phyloP scores from a whole-genome alignment of 1,284 basidiomycete species.

The Xerocomus amazonicus region DNA sequence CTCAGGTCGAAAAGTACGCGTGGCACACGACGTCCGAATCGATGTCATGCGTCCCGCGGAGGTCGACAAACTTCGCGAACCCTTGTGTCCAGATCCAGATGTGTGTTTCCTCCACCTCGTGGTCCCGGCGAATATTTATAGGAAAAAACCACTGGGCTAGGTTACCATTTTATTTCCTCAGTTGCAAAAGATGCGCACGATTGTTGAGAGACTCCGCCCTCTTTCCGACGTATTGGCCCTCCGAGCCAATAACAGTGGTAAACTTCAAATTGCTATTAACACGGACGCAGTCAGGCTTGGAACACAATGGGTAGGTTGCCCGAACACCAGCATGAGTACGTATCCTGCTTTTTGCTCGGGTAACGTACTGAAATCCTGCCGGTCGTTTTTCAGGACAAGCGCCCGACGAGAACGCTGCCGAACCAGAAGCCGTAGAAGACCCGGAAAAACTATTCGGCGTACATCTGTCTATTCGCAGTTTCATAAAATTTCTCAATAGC shows the following conservation, averaged over 20 bases:
- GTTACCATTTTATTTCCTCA: constrained; percentile 81
- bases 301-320: constrained; percentile 75
- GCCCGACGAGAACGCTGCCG: constrained; percentile 34
- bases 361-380: background rate
- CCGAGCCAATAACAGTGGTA: constrained; percentile 61
- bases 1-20: constrained; percentile 51
- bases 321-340: constrained; percentile 65
- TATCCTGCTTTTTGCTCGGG: constrained; percentile 6
- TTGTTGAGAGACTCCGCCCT: constrained; percentile 72
- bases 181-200: constrained; percentile 71
- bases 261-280: constrained; percentile 64
- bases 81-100: constrained; percentile 85
- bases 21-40: constrained; percentile 72
- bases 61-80: constrained; percentile 72
- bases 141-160: constrained; percentile 39
- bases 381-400: constrained; percentile 19
- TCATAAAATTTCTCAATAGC: constrained; percentile 81
- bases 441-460: constrained; percentile 61
- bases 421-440: constrained; percentile 36
- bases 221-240: constrained; percentile 76
- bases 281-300: constrained; percentile 74
- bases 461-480: constrained; percentile 68
- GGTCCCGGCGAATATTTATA: constrained; percentile 2
- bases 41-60: constrained; percentile 75
- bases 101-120: constrained; percentile 38